These are phyloP conservation scores for Plasmodium gallinaceum DNA, from an alignment of 169 alveolate genomes.

Conservation along the genomic window DNA sequence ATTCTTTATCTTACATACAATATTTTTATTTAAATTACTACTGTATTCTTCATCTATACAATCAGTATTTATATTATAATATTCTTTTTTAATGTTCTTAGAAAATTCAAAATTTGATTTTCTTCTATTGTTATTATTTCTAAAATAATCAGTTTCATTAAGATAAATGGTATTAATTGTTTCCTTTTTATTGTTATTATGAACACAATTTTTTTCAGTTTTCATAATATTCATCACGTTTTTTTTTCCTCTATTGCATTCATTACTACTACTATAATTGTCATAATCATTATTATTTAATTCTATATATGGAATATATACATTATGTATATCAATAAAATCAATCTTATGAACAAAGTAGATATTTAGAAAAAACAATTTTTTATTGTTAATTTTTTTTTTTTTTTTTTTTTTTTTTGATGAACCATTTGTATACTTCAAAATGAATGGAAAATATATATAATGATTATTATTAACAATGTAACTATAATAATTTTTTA, in stretches of 20 bases:
- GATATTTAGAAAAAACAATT: constrained; percentile 45
- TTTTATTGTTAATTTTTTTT: constrained; percentile 26
- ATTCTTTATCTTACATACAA: too few relatives aligned
- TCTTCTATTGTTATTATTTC: too few relatives aligned
- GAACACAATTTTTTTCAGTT: too few relatives aligned
- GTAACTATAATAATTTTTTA: constrained; percentile 26
- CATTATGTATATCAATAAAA: constrained; percentile 62
- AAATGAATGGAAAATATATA: constrained; percentile 47
- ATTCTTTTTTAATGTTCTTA: too few relatives aligned
- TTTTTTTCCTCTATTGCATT: not conserved
- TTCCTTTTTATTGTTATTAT: too few relatives aligned
- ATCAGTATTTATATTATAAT: too few relatives aligned
- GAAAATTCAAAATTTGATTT: too few relatives aligned
- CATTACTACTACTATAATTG: too few relatives aligned
- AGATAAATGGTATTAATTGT: too few relatives aligned
- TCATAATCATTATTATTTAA: constrained; percentile 4
- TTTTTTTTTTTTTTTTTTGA: constrained; percentile 14
- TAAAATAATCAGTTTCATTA: too few relatives aligned
- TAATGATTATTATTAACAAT: constrained; percentile 26
- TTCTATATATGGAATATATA: constrained; percentile 68
- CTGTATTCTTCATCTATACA: too few relatives aligned
- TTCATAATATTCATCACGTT: not conserved
- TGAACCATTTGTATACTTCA: constrained; percentile 2
- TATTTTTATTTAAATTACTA: too few relatives aligned
- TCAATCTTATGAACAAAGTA: constrained; percentile 50